These are phyloP conservation scores for Cryomyces antarcticus DNA, from an alignment of 495 filamentous ascomycete genomes.

Conservation along the genomic window DNA sequence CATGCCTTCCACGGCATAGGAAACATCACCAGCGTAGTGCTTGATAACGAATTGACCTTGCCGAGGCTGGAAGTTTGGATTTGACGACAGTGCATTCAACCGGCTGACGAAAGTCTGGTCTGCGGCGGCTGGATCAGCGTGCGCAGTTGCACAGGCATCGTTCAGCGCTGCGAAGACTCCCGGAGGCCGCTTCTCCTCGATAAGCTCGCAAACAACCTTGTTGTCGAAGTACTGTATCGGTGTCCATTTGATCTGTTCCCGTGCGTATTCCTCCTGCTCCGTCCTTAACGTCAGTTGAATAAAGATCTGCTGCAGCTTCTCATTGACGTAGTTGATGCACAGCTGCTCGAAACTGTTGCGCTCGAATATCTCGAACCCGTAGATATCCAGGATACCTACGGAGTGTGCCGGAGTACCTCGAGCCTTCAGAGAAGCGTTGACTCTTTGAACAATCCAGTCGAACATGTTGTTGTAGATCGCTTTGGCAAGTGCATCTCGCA, in stretches of 20 bases:
- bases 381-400: conserved; percentile 97
- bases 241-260: conserved; percentile 95
- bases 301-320: conserved; percentile 98
- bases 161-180: conserved; percentile 94
- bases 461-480: conserved; percentile 96
- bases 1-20: conserved; percentile 88
- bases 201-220: conserved; percentile 94
- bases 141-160: conserved; percentile 90
- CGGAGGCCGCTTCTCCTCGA: conserved; percentile 78
- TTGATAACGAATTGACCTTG: conserved; percentile 97
- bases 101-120: conserved; percentile 90
- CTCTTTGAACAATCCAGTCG: conserved; percentile 91
- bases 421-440: conserved; percentile 76
- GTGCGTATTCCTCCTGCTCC: conserved; percentile 93
- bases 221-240: conserved; percentile 99
- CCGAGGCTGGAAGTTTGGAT: conserved; percentile 77
- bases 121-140: conserved; percentile 82
- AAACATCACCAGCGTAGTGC: conserved; percentile 97
- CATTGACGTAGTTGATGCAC: conserved; percentile 99
- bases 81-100: conserved; percentile 67
- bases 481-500: conserved; percentile 82
- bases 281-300: conserved; percentile 94
- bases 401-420: conserved; percentile 55
- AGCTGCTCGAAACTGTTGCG: conserved; percentile 98
- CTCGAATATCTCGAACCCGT: conserved; percentile 99